Percentiles rank a stretch among this genome's conserved stretches.
Conservation (phyloP, 2,329 filamentous ascomycete species). For the Nemania serpens region DNA sequence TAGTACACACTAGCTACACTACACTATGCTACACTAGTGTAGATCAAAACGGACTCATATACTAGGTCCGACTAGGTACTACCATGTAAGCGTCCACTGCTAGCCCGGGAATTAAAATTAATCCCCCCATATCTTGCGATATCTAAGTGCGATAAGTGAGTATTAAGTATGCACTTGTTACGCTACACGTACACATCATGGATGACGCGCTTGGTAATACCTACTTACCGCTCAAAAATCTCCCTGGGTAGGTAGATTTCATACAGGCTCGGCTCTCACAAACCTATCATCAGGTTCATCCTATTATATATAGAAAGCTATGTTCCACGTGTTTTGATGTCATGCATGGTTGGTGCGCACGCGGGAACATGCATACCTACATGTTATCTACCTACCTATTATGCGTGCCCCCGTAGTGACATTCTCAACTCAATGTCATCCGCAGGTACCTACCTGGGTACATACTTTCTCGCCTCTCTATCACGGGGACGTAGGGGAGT, state of each 20-base stretch:
- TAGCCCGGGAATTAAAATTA: conserved; percentile 10
- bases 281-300: conserved; percentile 1
- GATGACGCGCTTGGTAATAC: neutral
- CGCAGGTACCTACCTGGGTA: neutral
- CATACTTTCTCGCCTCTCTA: neutral
- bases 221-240: neutral
- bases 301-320: neutral
- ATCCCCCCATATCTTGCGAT: neutral
- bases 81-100: no score
- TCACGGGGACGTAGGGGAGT: neutral
- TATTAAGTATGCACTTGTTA: no score
- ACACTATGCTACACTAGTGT: no score
- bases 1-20: no score
- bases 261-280: no score
- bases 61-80: no score
- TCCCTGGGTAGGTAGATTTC: no score
- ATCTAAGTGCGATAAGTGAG: neutral
- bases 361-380: neutral
- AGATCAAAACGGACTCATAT: no score
- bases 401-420: no score
- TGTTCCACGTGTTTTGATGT: conserved; percentile 14
- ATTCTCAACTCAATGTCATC: no score
- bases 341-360: conserved; percentile 11
- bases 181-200: no score
- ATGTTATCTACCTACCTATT: neutral